phyloP scores from a whole-genome alignment of 2,329 filamentous ascomycete genomes.

The Plenodomus lindquistii region DNA sequence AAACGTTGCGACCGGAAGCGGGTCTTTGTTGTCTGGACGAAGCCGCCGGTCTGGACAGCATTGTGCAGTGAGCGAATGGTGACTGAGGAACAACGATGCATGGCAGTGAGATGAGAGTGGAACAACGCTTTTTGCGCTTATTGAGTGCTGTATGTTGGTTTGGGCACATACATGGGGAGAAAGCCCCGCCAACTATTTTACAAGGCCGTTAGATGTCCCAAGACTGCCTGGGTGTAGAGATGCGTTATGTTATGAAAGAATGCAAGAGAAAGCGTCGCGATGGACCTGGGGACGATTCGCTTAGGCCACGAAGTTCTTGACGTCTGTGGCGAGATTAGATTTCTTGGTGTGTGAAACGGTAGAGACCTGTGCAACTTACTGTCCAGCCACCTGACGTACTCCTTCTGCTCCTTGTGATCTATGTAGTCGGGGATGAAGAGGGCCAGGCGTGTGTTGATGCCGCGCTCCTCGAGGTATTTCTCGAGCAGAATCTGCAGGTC shows the following conservation, averaged over 20 bases:
- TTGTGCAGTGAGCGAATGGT: not conserved
- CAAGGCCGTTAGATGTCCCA: slow-evolving; percentile 24
- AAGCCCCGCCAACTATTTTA: slow-evolving; percentile 27
- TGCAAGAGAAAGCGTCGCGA: not conserved
- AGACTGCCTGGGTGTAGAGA: slow-evolving; percentile 10
- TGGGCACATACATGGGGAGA: slow-evolving; percentile 9
- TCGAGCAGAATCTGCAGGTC: slow-evolving; percentile 92
- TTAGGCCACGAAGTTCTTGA: slow-evolving; percentile 80
- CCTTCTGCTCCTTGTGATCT: slow-evolving; percentile 96
- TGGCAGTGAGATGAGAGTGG: slow-evolving; percentile 17
- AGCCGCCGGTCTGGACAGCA: not conserved
- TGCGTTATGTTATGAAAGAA: slow-evolving; percentile 18
- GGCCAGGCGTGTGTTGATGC: slow-evolving; percentile 83
- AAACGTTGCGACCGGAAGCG: slow-evolving; percentile 16
- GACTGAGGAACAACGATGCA: not conserved
- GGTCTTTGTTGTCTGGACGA: slow-evolving; percentile 12
- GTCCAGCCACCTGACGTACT: slow-evolving; percentile 89
- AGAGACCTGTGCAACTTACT: slow-evolving; percentile 37
- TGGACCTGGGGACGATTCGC: not conserved
- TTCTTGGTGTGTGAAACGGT: not conserved
- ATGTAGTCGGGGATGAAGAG: slow-evolving; percentile 95
- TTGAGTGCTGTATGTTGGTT: slow-evolving; percentile 10
- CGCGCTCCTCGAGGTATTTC: slow-evolving; percentile 92
- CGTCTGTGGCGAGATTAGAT: slow-evolving; percentile 53
- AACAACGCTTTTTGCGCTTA: slow-evolving; percentile 20